Evolutionary conservation across 2,329 filamentous ascomycete genomes (phyloP), one percentile per base, ranked within the genome.

Genomic region (Simplicillium sp.): DNA sequence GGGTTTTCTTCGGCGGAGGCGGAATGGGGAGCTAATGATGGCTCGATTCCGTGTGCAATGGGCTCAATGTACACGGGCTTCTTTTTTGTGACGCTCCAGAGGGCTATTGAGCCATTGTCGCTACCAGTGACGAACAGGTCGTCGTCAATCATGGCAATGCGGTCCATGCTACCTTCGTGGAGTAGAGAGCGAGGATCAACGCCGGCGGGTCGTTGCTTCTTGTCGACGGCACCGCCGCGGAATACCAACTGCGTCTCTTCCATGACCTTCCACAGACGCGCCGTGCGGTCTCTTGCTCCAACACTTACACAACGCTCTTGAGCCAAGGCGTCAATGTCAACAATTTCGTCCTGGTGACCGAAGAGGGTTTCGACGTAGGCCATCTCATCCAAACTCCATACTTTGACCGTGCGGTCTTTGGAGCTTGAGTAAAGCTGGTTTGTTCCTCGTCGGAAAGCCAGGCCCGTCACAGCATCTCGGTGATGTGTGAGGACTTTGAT

Each of bases 201-300:
- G 44, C 58, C 57, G 3, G 58, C 57, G 3, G 58, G 52, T 3
- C 54, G 54, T 29, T 56, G 55, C 51, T 75, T 77, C 51, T 73
- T 76, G 46, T 73, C 71, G 18, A 71, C 68, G 34, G 80, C 84
- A 46, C 88, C 87, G 43, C 89, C 90, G 37, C 90, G 82, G 63
- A 97, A 98, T 2, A 97, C 89, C 7, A 98, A 76, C 59, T 98
- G 92, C 2, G 84, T 87, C 65, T 98, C 90, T 53, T 98, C 92
- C 4, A 87, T 80, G 2, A 98, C 89, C 62, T 96, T 96, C 92
- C 92, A 98, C 51, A 95, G 66, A 44, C 92, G 75, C 32, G 90
- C 92, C 2, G 89, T 96, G 43, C 90, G 81, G 60, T 98, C 92
- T 48, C 92, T 75, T 6, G 87, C 84, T 41, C 92, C 92, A 14